These are phyloP conservation scores for Incumbomyces delicatus DNA, from an alignment of 2,329 filamentous ascomycete species.

Conservation along the genomic window DNA sequence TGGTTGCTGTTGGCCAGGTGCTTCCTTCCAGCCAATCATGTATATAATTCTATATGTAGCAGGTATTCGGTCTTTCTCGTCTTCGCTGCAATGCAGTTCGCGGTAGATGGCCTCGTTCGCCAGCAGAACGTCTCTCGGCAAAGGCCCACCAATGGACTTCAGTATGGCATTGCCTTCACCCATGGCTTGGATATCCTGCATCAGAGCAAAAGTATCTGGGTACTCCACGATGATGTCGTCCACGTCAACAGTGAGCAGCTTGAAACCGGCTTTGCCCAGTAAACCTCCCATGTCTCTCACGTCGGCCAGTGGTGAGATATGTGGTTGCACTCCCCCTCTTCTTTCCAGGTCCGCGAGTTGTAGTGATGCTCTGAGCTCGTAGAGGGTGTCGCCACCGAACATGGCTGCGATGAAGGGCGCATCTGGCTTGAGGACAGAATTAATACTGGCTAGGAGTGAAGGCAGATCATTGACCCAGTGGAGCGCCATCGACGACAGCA, in stretches of 20 bases:
- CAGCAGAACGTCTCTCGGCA: constrained; percentile 73
- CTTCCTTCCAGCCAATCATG: constrained; percentile 98
- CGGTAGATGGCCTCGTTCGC: constrained; percentile 84
- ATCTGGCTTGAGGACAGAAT: constrained; percentile 79
- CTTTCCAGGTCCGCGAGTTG: constrained; percentile 88
- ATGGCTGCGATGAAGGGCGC: constrained; percentile 88
- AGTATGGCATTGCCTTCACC: constrained; percentile 86
- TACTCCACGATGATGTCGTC: constrained; percentile 97
- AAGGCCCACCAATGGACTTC: constrained; percentile 58
- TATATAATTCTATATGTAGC: constrained; percentile 94
- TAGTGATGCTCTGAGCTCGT: constrained; percentile 82
- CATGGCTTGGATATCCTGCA: constrained; percentile 94
- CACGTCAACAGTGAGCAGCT: constrained; percentile 90
- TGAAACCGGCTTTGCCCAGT: constrained; percentile 79
- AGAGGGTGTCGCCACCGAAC: constrained; percentile 90
- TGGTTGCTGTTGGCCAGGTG: constrained; percentile 66
- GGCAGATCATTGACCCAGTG: constrained; percentile 99
- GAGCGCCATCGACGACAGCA: constrained; percentile 77
- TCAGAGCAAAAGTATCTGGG: constrained; percentile 77
- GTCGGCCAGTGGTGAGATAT: constrained; percentile 84
- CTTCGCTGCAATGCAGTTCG: constrained; percentile 70
- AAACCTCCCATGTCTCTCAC: constrained; percentile 84
- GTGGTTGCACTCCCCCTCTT: constrained; percentile 80
- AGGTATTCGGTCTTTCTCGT: constrained; percentile 46
- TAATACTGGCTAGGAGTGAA: constrained; percentile 71